Base-by-base conservation (phyloP, 192 early-diverging fungal genomes). In the Backusella australiensis region DNA sequence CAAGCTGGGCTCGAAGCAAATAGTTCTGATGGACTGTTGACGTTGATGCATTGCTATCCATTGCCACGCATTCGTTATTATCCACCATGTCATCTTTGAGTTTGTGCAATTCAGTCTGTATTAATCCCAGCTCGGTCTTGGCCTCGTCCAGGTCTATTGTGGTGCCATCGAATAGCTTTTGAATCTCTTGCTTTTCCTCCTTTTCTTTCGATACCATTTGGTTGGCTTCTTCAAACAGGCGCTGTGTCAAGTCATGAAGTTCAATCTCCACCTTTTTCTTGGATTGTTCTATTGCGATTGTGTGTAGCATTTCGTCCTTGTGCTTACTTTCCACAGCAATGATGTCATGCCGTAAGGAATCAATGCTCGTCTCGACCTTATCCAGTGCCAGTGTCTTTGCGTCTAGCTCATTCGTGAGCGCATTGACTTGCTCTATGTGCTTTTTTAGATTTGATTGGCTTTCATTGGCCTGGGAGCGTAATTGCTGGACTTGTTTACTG, bases 161-260 rank as follows among this genome's bases (percentile, higher is more conserved):
- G 34, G 92, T 82, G 23, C 65, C 65, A 67, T 82, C 88, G 65
- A 78, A 82, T 71, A 63, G 80, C 66, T 80, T 65, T 72, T 86
- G 83, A 52, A 80, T 84, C 36, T 86, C 76, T 41, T 85, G 77
- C 56, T 83, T 74, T 52, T 87, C 81, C 49, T 87, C 74, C 8
- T 92, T 92, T 74, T 96, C 94, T 12, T 83, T 78, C 1, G 90
- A 89, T 9, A 97, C 94, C 90, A 97, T 90, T 4, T 84, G 85
- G 68, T 97, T 96, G 3, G 95, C 97, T 80, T 97, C 94, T 69
- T 96, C 94, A 82, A 98, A 96, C 23, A 98, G 81, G 36, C 88
- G 88, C 34, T 88, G 86, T 15, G 93, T 94, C 39, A 98, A 83
- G 34, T 97, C 95, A 76, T 97, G 96, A 9, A 98, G 84, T 80